Base-by-base conservation (phyloP, 1,284 basidiomycete genomes). In the Lignosus rhinocerotis region DNA sequence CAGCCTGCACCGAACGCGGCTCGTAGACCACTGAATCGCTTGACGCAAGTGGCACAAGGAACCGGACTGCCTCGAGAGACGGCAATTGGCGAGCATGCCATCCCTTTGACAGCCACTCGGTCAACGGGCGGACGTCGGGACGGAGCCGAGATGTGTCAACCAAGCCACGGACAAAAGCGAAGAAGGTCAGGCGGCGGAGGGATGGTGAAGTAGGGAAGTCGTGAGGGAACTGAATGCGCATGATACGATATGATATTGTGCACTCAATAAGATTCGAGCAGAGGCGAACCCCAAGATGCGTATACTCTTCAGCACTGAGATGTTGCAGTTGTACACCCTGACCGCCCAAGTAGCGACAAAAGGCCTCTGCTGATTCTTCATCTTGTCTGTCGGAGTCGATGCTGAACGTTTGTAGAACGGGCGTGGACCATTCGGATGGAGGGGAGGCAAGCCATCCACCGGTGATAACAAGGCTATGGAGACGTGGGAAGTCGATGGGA, bases 261-360 rank as follows among this genome's bases (percentile, higher is more conserved):
- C 61, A 65, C 17, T 62, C 53, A 12, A 41, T 31, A 43, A 65
- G 55, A 41, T 51, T 58, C 34, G 58, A 41, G 21, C 60, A 65
- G 21, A 45, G 42, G 3, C 17, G 14, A 10, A 60, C 21, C 21
- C 30, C 44, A 8, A n/a, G 9, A 11, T 44, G 6, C 6, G 45
- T 39, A 17, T 46, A 31, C 4, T 38, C 50, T 6, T 19, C 39
- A 1, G 55, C 43, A 31, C 43, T 33, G 33, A 59, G 34, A 16
- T 43, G 47, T n/a, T 52, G 36, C 7, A 62, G 51, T 11, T 48
- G 54, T 3, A 44, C 32, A 10, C 61, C 57, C 12, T 56, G 55
- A 6, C n/a, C 21, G 7, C 8, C 11, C 43, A 45, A 12, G 17
- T 45, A 45, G 10, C 45, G 31, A 41, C 56, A 39, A 44, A 56